These are phyloP conservation scores for Haplosporangium gracile DNA, from an alignment of 192 early-diverging fungal species.

Conservation along the genomic window DNA sequence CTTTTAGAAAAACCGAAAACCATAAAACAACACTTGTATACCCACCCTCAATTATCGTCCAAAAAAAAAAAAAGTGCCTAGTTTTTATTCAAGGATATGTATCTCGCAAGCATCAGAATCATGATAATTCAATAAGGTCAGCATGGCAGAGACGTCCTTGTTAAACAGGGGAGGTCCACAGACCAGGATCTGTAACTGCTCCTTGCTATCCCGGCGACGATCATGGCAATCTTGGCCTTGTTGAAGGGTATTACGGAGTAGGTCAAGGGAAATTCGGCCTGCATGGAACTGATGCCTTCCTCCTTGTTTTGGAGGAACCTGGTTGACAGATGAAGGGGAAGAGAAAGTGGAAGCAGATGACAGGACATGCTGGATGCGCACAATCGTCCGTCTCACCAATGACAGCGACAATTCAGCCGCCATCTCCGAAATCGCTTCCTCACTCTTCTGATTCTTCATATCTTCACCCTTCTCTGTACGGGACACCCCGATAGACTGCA, in stretches of 20 bases:
- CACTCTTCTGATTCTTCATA: not conserved
- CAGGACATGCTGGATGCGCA: slow-evolving; percentile 42
- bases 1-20: not conserved
- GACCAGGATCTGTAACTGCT: slow-evolving; percentile 21
- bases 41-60: not conserved
- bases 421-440: not conserved
- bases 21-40: not conserved
- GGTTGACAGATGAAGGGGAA: not conserved
- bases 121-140: slow-evolving; percentile 16
- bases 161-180: slow-evolving; percentile 52
- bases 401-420: not conserved
- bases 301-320: not conserved
- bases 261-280: slow-evolving; percentile 25
- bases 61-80: not conserved
- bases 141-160: slow-evolving; percentile 31
- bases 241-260: slow-evolving; percentile 15
- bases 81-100: slow-evolving; percentile 25
- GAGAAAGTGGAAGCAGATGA: not conserved
- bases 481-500: not conserved
- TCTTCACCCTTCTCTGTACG: not conserved
- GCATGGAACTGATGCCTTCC: not conserved
- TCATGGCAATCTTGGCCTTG: not conserved
- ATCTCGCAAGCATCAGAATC: slow-evolving; percentile 16
- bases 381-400: not conserved
- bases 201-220: not conserved